These are phyloP conservation scores for Torulaspora quercuum DNA, from an alignment of 805 yeast genomes.

Conservation along the genomic window DNA sequence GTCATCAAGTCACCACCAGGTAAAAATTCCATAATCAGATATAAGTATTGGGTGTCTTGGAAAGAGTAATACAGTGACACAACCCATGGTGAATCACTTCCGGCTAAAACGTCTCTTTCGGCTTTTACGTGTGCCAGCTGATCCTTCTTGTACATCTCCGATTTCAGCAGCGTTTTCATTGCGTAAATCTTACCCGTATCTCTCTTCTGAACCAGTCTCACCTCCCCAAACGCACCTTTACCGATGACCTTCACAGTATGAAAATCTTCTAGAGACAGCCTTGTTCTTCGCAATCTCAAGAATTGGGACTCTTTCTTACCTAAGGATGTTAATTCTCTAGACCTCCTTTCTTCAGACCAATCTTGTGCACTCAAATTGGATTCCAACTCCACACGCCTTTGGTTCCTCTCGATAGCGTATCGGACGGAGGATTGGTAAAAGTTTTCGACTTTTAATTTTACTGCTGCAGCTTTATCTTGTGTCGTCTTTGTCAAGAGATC, in stretches of 20 bases:
- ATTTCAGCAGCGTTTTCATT: slow-evolving; percentile 86
- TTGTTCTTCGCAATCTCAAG: slow-evolving; percentile 77
- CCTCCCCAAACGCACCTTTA: slow-evolving; percentile 98
- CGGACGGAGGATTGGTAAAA: slow-evolving; percentile 80
- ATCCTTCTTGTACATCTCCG: slow-evolving; percentile 93
- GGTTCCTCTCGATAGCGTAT: slow-evolving; percentile 94
- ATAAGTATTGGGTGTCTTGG: slow-evolving; percentile 70
- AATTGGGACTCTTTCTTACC: slow-evolving; percentile 89
- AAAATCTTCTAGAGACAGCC: slow-evolving; percentile 78
- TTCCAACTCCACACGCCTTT: slow-evolving; percentile 83
- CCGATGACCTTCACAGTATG: slow-evolving; percentile 86
- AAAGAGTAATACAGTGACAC: slow-evolving; percentile 75
- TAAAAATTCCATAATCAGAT: slow-evolving; percentile 93
- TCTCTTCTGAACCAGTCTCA: slow-evolving; percentile 84
- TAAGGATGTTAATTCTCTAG: slow-evolving; percentile 72
- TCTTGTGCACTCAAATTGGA: slow-evolving; percentile 63
- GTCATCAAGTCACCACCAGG: slow-evolving; percentile 93
- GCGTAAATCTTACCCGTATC: slow-evolving; percentile 91
- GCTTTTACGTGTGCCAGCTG: slow-evolving; percentile 95
- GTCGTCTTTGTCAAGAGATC: slow-evolving; percentile 66
- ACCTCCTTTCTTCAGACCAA: slow-evolving; percentile 79
- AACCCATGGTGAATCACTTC: slow-evolving; percentile 88
- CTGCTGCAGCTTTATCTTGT: slow-evolving; percentile 81
- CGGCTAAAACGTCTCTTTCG: slow-evolving; percentile 90
- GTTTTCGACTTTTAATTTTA: slow-evolving; percentile 77